Conservation (phyloP, 768 basidiomycete genomes). For the Dioszegia aurantiaca region DNA sequence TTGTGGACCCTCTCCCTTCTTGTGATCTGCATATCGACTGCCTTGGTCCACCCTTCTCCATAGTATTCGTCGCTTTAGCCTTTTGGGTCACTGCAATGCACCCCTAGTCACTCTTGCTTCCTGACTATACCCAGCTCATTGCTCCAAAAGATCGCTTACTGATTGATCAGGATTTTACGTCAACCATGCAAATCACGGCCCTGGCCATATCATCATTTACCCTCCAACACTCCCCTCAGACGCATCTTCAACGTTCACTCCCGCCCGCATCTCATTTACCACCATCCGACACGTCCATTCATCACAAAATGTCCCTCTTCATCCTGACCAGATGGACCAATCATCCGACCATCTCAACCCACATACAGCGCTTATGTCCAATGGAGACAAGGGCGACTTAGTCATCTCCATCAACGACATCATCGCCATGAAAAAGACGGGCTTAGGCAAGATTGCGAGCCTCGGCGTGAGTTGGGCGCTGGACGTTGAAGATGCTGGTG, state of each 20-base stretch:
- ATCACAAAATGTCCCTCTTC: neutral
- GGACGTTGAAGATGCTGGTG: constrained; percentile 24
- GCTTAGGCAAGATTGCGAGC: constrained; percentile 13
- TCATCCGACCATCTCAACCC: neutral
- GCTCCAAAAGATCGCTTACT: too few relatives aligned
- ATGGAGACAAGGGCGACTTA: constrained; percentile 12
- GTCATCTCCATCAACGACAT: constrained; percentile 28
- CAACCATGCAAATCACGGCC: constrained; percentile 24
- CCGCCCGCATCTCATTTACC: constrained; percentile 24
- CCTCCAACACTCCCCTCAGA: constrained; percentile 11
- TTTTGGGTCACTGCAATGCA: too few relatives aligned
- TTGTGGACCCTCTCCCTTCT: constrained; percentile 2
- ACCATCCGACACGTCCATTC: constrained; percentile 18
- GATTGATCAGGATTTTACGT: constrained; percentile 29
- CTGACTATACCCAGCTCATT: too few relatives aligned
- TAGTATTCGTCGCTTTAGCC: too few relatives aligned
- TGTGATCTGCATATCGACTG: too few relatives aligned
- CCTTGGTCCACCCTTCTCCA: neutral
- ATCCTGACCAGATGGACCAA: neutral
- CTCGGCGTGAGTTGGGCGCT: constrained; percentile 9
- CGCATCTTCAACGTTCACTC: constrained; percentile 9
- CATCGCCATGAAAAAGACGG: constrained; percentile 26
- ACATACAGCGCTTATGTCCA: neutral
- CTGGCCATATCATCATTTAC: constrained; percentile 30
- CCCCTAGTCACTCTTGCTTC: too few relatives aligned